Base-by-base conservation (phyloP, 2,329 filamentous ascomycete species). In the Nigrospora oryzae region DNA sequence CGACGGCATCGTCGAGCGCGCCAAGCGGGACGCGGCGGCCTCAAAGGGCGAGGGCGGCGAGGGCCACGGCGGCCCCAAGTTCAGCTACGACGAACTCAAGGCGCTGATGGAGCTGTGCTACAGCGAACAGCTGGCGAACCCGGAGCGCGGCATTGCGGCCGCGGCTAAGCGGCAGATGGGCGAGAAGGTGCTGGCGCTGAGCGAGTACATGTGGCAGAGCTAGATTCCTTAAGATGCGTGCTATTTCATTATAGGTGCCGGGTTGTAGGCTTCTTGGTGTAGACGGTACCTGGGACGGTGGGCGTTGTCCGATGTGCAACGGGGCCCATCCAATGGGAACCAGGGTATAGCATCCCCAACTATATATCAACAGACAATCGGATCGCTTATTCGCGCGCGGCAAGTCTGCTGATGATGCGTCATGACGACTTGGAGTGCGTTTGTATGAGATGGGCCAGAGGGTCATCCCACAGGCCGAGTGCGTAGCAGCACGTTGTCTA, bases 131-230 rank as follows among this genome's bases (percentile, higher is more conserved):
- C 60, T 86, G 51, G 74, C 74, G 7, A 81, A 83, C 53, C 75
- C 80, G 41, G 79, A 86, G 64, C 69, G 86, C 52, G 83, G 86
- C 31, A 77, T 86, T 45, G 76, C 74, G 38, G 72, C 79, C 17
- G 76, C 79, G 47, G 85, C 84, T 3, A 81, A 78, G 69, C 73
- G 84, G 58, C 74, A 77, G 57, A 74, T 89, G 74, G 82, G 79
- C 45, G 84, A 87, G 55, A 82, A 84, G 67, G 62, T 86, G 56
- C 63, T 86, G 48, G 77, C 76, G 54, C 66, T 90, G 54, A 85
- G 81, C 56, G 85, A 89, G 69, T 73, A 81, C 54, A 80, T 86
- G 77, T 87, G 80, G 81, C 76, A 83, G 63, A 73, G 65, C 47
- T 75, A 55, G 38, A 15, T 15, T 5, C 5, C n/a, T 41, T 16